A percentile compares a stretch with the other conserved stretches of the same genome.
phyloP scores from a whole-genome alignment of 1,139 yeast genomes.

The Hansenula lynferdii region DNA sequence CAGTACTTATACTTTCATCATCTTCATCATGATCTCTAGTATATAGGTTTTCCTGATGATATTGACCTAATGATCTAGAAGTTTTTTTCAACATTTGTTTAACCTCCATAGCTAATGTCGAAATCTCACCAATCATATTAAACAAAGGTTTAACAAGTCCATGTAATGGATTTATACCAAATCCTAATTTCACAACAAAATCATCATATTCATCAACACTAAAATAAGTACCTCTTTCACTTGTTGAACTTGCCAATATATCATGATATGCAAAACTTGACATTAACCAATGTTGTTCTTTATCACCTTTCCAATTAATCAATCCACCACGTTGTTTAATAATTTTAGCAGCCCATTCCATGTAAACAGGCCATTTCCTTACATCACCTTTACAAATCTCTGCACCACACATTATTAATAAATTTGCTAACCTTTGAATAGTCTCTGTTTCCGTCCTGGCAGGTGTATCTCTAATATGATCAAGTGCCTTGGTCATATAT shows the following conservation, averaged over 20 bases:
- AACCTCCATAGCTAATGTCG: conserved; percentile 52
- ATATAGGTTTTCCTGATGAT: too few species aligned
- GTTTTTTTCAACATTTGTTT: conserved; percentile 26
- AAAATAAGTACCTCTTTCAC: conserved; percentile 54
- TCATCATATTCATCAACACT: conserved; percentile 51
- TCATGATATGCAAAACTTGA: conserved; percentile 86
- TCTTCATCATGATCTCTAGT: too few species aligned
- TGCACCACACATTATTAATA: conserved; percentile 63
- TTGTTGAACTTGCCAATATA: conserved; percentile 53
- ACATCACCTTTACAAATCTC: conserved; percentile 78
- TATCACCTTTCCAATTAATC: conserved; percentile 41
- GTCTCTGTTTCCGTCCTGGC: conserved; percentile 25
- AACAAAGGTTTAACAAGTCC: conserved; percentile 70
- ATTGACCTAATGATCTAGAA: too few species aligned
- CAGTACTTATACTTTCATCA: too few species aligned
- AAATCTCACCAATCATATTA: conserved; percentile 63
- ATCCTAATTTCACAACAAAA: conserved; percentile 36
- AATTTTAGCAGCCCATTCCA: conserved; percentile 57
- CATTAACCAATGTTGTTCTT: conserved; percentile 66
- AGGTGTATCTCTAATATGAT: conserved; percentile 34
- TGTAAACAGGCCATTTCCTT: conserved; percentile 57
- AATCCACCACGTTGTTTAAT: conserved; percentile 57
- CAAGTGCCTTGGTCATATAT: conserved; percentile 43
- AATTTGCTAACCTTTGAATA: conserved; percentile 49
- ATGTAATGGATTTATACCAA: conserved; percentile 57